Evolutionary conservation across 257 asterid genomes (phyloP).

Genomic region (Verbascum thapsus): DNA sequence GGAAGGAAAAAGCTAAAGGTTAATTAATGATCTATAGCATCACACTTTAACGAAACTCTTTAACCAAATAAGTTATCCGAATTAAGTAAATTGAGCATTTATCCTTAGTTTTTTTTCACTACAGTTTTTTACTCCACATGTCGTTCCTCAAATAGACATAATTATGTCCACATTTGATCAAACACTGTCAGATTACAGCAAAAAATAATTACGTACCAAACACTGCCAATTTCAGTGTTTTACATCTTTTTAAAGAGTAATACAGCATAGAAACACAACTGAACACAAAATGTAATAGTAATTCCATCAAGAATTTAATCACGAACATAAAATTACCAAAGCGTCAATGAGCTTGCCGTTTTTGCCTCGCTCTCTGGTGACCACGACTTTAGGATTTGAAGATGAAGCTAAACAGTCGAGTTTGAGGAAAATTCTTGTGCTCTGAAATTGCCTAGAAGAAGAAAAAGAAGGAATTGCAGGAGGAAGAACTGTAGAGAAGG

Average conservation of each 20-base stretch:
- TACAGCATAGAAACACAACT: not conserved
- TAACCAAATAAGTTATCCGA: not conserved
- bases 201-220: not conserved
- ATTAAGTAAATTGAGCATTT: not conserved
- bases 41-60: not conserved
- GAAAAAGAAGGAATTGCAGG: slow-evolving; percentile 34
- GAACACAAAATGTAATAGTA: not conserved
- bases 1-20: no score
- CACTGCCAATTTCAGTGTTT: not conserved
- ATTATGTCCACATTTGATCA: slow-evolving; percentile 33
- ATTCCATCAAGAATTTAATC: not conserved
- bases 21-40: no score
- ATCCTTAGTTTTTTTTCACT: not conserved
- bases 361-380: slow-evolving; percentile 85
- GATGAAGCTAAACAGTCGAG: slow-evolving; percentile 30
- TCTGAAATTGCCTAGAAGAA: slow-evolving; percentile 20
- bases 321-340: slow-evolving; percentile 47
- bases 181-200: slow-evolving; percentile 22
- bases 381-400: slow-evolving; percentile 59
- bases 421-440: slow-evolving; percentile 10
- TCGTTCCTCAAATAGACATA: not conserved
- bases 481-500: slow-evolving; percentile 35
- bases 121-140: not conserved
- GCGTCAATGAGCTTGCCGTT: slow-evolving; percentile 67
- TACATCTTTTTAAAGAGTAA: not conserved